These are phyloP conservation scores for Hypoxylon subgilvum DNA, from an alignment of 495 filamentous ascomycete genomes.

Conservation along the genomic window DNA sequence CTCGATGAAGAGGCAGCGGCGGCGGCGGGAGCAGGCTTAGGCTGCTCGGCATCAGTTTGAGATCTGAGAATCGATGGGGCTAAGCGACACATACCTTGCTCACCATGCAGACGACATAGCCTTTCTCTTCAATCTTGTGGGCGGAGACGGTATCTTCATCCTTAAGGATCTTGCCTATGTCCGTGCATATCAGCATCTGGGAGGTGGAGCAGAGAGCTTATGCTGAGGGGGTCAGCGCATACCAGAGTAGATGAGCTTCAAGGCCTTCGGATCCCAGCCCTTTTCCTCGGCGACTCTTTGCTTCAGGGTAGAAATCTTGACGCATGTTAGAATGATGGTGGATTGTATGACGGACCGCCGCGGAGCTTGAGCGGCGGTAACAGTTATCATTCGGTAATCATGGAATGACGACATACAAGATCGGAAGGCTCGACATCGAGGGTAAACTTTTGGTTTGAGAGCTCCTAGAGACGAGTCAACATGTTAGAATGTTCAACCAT, in stretches of 20 bases:
- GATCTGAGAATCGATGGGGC: not conserved
- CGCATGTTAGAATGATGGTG: slow-evolving; percentile 39
- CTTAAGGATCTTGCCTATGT: slow-evolving; percentile 90
- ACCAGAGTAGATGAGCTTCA: slow-evolving; percentile 99
- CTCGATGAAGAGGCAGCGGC: slow-evolving; percentile 60
- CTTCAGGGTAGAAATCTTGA: slow-evolving; percentile 85
- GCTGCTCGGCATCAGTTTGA: slow-evolving; percentile 50
- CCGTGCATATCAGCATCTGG: slow-evolving; percentile 16
- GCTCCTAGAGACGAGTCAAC: slow-evolving; percentile 64
- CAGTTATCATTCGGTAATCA: slow-evolving; percentile 23
- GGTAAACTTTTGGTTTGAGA: slow-evolving; percentile 97
- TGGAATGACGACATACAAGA: slow-evolving; percentile 67
- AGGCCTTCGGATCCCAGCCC: slow-evolving; percentile 83
- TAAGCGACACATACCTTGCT: slow-evolving; percentile 71
- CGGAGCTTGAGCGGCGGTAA: slow-evolving; percentile 2
- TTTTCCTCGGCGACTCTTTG: slow-evolving; percentile 86
- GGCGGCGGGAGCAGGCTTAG: slow-evolving; percentile 67
- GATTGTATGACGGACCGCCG: slow-evolving; percentile 39
- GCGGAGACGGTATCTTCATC: slow-evolving; percentile 94
- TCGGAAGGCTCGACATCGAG: slow-evolving; percentile 93
- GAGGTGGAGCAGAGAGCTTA: not conserved
- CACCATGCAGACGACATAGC: slow-evolving; percentile 96
- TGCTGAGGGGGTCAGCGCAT: slow-evolving; percentile 38
- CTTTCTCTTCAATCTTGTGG: slow-evolving; percentile 99
- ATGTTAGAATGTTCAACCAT: slow-evolving; percentile 40